phyloP scores from a whole-genome alignment of 495 filamentous ascomycete species.

The Xylaria nigripes region DNA sequence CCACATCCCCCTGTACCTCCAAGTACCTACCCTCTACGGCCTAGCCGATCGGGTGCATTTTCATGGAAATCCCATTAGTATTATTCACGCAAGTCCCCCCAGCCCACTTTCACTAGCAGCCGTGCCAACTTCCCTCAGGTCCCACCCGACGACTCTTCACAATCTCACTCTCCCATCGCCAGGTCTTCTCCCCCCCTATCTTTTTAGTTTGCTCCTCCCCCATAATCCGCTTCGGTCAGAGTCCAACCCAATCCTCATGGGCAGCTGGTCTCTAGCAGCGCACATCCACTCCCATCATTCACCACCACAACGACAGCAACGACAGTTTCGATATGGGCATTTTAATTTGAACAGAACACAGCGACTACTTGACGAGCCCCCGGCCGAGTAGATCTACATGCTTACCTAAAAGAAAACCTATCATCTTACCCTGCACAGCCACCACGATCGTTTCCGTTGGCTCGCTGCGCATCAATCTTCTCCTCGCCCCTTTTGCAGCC shows the following conservation, averaged over 20 bases:
- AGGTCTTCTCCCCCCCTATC: constrained; percentile 7
- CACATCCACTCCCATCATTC: neutral
- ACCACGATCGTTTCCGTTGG: neutral
- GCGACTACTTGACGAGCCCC: constrained; percentile 5
- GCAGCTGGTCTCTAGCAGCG: neutral
- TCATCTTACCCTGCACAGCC: neutral
- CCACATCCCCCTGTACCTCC: neutral
- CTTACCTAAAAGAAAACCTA: neutral
- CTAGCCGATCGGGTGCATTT: neutral
- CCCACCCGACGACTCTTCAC: neutral
- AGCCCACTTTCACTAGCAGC: neutral
- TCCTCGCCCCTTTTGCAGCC: constrained; percentile 12
- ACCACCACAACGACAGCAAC: neutral
- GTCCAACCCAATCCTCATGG: constrained; percentile 2
- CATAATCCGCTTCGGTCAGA: no score
- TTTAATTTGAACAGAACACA: neutral
- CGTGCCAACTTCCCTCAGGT: constrained; percentile 6
- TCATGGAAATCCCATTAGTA: no score
- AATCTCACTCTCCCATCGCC: neutral
- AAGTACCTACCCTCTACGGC: neutral
- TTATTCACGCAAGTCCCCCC: neutral
- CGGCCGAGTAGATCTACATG: neutral
- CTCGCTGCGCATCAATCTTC: neutral
- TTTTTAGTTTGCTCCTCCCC: constrained; percentile 6
- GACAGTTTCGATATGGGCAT: neutral